Base-by-base conservation (phyloP, 2,329 filamentous ascomycete genomes). In the Talaromyces sp. region DNA sequence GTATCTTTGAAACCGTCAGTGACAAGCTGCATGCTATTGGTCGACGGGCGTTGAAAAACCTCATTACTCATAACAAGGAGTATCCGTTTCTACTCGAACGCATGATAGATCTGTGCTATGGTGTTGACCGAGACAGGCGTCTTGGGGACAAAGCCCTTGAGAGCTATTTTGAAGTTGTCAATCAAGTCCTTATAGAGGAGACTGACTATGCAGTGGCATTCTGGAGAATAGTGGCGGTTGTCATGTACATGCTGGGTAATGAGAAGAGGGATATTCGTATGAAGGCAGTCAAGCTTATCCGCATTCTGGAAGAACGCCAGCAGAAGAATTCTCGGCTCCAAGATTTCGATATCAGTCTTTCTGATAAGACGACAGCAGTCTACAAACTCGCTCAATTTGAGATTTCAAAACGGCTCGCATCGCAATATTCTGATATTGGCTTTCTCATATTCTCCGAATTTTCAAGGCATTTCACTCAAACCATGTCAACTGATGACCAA, bases 331-430 rank as follows among this genome's bases (percentile, higher is more conserved):
- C 94, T 1, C 96, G 96, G 73, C 88, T 99, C 7, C 92, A 97
- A 74, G 95, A 99, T 75, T 96, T 97, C 66, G 95, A 99, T 73
- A 98, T 99, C 72, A 97, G 93, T 75, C 95, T 99, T 65, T 96
- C 94, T 0, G 96, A 99, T 79, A 98, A 97, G 79, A 99, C 96
- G 0, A 96, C 96, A 69, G 93, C 94, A 0, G 94, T 99, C 2
- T 99, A 98, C 79, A 99, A 99, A 79, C 84, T 96, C 52, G 95
- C 96, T 0, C 95, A 99, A 74, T 98, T 97, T 69, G 94, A 98
- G 74, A 96, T 96, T 24, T 98, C 95, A 0, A 93, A 94, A 72
- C 86, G 93, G 22, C 85, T 99, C 45, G 91, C 93, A 1, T 92
- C 91, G 72, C 91, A 96, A 69, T 92, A 99, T 74, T 87, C 91